Evolutionary conservation across 441 rosid species (phyloP).

Genomic region (Adansonia madagascariensis): DNA sequence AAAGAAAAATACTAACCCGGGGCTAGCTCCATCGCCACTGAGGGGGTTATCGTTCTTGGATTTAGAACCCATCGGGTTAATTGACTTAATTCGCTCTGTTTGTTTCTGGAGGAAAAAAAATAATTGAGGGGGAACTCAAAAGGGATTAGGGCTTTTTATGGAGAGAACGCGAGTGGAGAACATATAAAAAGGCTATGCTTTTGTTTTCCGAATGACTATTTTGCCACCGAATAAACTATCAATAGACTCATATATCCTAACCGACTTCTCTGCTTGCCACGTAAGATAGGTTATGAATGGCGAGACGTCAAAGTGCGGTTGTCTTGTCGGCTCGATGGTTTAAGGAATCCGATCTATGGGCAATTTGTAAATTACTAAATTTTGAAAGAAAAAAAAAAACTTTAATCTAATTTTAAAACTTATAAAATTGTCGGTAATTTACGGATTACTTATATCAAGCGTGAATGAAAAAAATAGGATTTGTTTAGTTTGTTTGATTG

Average conservation of each 20-base stretch:
- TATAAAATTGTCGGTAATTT: too few relatives aligned
- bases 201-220: conserved; percentile 18
- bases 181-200: not conserved
- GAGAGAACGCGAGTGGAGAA: conserved; percentile 15
- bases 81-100: not conserved
- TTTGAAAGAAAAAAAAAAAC: not conserved
- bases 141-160: not conserved
- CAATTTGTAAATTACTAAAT: not conserved
- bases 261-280: not conserved
- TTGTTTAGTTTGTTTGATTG: too few relatives aligned
- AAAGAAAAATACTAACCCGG: conserved; percentile 57
- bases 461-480: too few relatives aligned
- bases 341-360: not conserved
- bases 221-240: not conserved
- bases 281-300: not conserved
- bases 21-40: conserved; percentile 86
- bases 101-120: not conserved
- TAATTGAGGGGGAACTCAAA: not conserved
- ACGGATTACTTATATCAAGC: too few relatives aligned
- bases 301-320: not conserved
- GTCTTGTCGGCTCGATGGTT: conserved; percentile 13
- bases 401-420: not conserved
- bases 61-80: conserved; percentile 60
- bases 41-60: conserved; percentile 51
- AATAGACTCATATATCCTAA: not conserved